Conservation (phyloP, 2,329 filamentous ascomycete species). For the Aureobasidium vineae region DNA sequence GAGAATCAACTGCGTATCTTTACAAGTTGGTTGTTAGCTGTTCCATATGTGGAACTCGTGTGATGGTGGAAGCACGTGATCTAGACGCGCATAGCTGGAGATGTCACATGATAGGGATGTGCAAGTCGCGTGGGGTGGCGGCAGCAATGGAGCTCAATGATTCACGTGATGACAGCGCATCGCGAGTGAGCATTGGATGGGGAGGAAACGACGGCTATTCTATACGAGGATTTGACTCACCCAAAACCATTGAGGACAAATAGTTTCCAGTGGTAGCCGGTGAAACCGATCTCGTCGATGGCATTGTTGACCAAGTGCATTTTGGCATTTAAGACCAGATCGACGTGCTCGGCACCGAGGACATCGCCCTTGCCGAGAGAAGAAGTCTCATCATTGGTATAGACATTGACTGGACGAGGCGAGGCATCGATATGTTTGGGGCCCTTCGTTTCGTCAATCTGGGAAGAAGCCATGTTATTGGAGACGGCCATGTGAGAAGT, state of each 20-base stretch:
- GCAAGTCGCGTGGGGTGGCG: neutral
- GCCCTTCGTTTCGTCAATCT: neutral
- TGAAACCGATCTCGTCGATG: conserved; percentile 56
- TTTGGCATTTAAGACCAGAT: conserved; percentile 63
- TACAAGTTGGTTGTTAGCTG: neutral
- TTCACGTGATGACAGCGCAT: neutral
- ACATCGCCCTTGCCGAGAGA: conserved; percentile 49
- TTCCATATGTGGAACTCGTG: neutral
- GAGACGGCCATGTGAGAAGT: neutral
- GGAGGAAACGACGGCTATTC: too few relatives aligned
- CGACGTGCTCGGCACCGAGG: conserved; percentile 56
- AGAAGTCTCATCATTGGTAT: neutral
- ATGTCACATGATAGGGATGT: neutral
- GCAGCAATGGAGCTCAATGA: too few relatives aligned
- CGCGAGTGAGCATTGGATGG: conserved; percentile 38
- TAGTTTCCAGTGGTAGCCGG: conserved; percentile 56
- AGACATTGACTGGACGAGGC: neutral
- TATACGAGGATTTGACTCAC: conserved; percentile 35
- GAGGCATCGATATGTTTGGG: neutral
- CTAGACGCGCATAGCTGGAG: neutral
- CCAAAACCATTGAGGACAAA: conserved; percentile 63
- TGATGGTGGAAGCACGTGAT: neutral
- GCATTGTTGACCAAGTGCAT: conserved; percentile 69
- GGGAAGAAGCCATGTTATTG: neutral
- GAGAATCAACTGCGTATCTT: conserved; percentile 52